Evolutionary conservation across 129 eudicot species (phyloP), one percentile per base, ranked within the genome.

Genomic region (Saussurea involucrata): DNA sequence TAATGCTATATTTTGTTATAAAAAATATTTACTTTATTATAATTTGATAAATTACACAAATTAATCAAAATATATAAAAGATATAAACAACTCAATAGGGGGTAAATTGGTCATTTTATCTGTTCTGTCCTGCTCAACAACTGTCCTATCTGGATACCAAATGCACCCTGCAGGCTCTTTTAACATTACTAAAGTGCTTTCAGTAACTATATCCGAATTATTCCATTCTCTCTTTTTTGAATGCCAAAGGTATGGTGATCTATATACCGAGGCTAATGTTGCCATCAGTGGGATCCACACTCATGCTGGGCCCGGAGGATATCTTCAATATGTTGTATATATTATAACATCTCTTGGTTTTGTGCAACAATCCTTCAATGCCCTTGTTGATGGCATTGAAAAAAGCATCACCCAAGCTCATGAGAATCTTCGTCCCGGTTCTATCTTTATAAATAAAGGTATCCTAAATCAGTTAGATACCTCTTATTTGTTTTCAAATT

Each of bases 221-320:
- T 60, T 24, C 4, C 32, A 55, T 8, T 78, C 28, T 12, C n/a
- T 12, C 6, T 63, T 27, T 34, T 61, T 53, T 71, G 22, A 5
- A 8, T 28, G 21, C 3, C 61, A 44, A 33, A 95, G 99, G 89
- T 95, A 95, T 74, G 99, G 99, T 4, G 79, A 95, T 74, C 86
- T 92, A 24, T 95, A 95, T 74, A 88, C 89, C 5, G 97, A 90
- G 80, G 71, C 84, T 36, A 95, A 95, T 81, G 97, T 95, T 85
- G 99, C 92, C 69, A 90, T 95, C 15, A 95, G 97, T 65, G 99
- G 99, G 68, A 95, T 92, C 72, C 99, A 95, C 76, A 92, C 99
- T 0, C 99, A 95, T 85, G 99, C 97, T 78, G 99, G 99, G 25
- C 99, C 99, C 13, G 99, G 99, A 58, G 99, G 99, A 64, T 95